Percentiles rank a stretch among this genome's conserved stretches.
These are phyloP conservation scores for Cercophora samala DNA, from an alignment of 495 filamentous ascomycete genomes.

Conservation along the genomic window DNA sequence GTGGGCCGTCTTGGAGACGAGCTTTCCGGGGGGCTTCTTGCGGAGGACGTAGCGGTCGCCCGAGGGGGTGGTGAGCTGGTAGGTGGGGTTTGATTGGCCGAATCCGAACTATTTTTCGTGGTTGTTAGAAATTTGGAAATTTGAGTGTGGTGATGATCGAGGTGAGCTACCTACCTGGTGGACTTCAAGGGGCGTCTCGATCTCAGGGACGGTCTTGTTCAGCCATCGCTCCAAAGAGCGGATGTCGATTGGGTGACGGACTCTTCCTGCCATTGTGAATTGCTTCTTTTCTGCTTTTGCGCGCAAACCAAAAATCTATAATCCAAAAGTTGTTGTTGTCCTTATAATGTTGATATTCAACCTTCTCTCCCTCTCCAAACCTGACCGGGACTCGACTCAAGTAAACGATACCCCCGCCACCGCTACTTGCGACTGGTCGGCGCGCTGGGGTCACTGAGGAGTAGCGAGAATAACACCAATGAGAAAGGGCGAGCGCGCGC, in stretches of 20 bases:
- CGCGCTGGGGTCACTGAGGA: conserved; percentile 5
- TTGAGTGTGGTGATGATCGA: neutral
- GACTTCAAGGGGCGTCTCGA: conserved; percentile 75
- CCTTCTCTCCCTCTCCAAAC: neutral
- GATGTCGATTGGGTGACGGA: conserved; percentile 86
- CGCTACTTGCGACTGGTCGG: conserved; percentile 20
- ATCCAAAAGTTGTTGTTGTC: conserved; percentile 11
- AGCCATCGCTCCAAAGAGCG: conserved; percentile 75
- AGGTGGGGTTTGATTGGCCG: conserved; percentile 96
- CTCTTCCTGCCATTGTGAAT: conserved; percentile 71
- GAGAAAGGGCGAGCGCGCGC: neutral
- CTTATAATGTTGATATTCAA: conserved; percentile 12
- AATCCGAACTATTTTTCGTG: conserved; percentile 77
- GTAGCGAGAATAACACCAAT: conserved; percentile 22
- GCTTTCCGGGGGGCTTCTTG: conserved; percentile 91
- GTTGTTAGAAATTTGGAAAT: no score
- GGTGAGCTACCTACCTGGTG: conserved; percentile 75
- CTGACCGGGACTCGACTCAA: neutral
- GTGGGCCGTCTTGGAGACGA: conserved; percentile 90
- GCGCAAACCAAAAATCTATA: no score
- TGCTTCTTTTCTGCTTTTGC: neutral
- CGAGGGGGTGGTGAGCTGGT: conserved; percentile 71
- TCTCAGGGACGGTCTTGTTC: conserved; percentile 66
- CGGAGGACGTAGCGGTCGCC: conserved; percentile 75
- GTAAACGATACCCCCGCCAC: conserved; percentile 15